Evolutionary conservation across 345 rosid genomes (phyloP).

Genomic region (Salix brachista): DNA sequence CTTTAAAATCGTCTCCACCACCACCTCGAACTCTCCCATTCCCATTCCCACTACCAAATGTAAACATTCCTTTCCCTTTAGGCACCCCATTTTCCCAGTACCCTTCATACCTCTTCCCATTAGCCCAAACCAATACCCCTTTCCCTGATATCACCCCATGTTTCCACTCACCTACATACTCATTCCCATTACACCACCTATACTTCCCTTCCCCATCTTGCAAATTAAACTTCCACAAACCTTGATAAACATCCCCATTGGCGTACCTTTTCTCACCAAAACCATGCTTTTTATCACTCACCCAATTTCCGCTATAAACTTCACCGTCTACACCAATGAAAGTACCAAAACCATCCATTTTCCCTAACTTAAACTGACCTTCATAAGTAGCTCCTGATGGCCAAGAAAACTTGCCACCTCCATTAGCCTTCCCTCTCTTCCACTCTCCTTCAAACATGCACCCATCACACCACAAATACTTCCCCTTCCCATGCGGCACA

Average conservation of each 20-base stretch:
- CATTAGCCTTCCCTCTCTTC: slow-evolving; percentile 51
- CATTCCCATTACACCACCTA: slow-evolving; percentile 60
- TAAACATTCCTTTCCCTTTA: slow-evolving; percentile 52
- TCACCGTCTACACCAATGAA: slow-evolving; percentile 63
- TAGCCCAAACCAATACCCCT: slow-evolving; percentile 51
- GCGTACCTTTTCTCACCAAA: slow-evolving; percentile 53
- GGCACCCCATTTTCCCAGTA: slow-evolving; percentile 67
- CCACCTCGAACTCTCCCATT: background rate
- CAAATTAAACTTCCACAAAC: slow-evolving; percentile 51
- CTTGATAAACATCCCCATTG: slow-evolving; percentile 56
- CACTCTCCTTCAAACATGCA: slow-evolving; percentile 76
- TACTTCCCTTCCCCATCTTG: slow-evolving; percentile 68
- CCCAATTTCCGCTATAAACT: slow-evolving; percentile 56
- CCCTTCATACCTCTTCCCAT: slow-evolving; percentile 59
- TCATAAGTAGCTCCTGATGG: slow-evolving; percentile 71
- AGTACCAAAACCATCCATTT: slow-evolving; percentile 60
- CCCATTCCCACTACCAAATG: slow-evolving; percentile 26
- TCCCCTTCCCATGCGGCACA: slow-evolving; percentile 62
- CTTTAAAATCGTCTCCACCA: slow-evolving; percentile 12
- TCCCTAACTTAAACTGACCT: slow-evolving; percentile 60
- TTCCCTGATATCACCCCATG: slow-evolving; percentile 49
- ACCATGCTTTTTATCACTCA: slow-evolving; percentile 54
- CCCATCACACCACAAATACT: slow-evolving; percentile 69
- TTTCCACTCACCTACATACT: slow-evolving; percentile 59
- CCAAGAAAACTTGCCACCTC: slow-evolving; percentile 69